Evolutionary conservation across 352 stramenopile genomes (phyloP).

Genomic region (Pythium folliculosum): DNA sequence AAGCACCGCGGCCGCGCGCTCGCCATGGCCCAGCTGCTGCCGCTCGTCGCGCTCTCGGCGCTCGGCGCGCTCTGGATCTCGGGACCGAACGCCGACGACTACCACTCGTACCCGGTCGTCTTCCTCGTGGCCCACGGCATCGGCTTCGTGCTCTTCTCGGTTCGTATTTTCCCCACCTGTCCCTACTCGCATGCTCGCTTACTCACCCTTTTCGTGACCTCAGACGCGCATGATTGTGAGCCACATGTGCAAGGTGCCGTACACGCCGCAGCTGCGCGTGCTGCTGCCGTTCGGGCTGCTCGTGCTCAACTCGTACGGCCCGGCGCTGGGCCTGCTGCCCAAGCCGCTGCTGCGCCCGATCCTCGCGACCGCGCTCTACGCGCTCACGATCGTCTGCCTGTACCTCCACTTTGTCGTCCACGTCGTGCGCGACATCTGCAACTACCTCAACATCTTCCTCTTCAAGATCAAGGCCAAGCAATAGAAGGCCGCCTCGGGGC

Average conservation of each 20-base stretch:
- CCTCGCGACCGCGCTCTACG: conserved; percentile 66
- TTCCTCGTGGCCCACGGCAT: conserved; percentile 84
- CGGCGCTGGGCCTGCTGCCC: conserved; percentile 44
- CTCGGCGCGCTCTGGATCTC: conserved; percentile 76
- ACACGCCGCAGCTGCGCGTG: conserved; percentile 77
- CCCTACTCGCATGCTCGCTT: no score
- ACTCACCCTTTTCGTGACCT: no score
- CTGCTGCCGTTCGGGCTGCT: conserved; percentile 78
- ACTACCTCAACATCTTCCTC: conserved; percentile 85
- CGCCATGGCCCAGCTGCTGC: conserved; percentile 75
- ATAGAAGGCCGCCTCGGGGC: no score
- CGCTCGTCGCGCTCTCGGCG: conserved; percentile 56
- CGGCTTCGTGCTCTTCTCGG: conserved; percentile 85
- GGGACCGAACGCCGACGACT: conserved; percentile 64
- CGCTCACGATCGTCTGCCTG: conserved; percentile 67
- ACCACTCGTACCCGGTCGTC: conserved; percentile 66
- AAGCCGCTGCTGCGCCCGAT: conserved; percentile 64
- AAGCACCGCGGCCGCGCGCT: conserved; percentile 85
- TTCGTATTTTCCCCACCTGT: no score
- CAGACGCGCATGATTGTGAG: conserved; percentile 89
- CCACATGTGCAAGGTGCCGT: conserved; percentile 91
- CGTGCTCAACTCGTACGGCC: conserved; percentile 74
- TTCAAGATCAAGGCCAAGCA: conserved; percentile 67
- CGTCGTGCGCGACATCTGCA: conserved; percentile 85
- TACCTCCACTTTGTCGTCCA: conserved; percentile 83